Base-by-base conservation (phyloP, 208 protist genomes). In the Crithidia thermophila region DNA sequence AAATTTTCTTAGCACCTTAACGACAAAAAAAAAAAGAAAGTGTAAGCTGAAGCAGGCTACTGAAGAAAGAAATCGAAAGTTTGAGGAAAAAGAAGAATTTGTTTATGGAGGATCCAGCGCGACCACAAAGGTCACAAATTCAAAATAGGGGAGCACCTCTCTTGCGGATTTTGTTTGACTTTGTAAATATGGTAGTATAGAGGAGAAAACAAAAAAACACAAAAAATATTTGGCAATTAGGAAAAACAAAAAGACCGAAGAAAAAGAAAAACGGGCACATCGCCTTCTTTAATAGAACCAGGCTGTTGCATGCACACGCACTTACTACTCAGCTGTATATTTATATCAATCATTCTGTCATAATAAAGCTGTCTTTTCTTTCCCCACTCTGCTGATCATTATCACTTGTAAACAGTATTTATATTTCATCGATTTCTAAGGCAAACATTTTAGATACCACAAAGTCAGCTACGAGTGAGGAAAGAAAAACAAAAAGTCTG, bases 21-120 rank as follows among this genome's bases (percentile, higher is more conserved):
- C 8, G 8, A n/a, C 16, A 58, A 58, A 39, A 33, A 56, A 66
- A 52, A 66, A 66, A 56, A 66, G 42, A 45, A 31, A 39, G n/a
- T n/a, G n/a, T n/a, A n/a, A n/a, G n/a, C n/a, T n/a, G n/a, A n/a
- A n/a, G n/a, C n/a, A n/a, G n/a, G n/a, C n/a, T n/a, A n/a, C n/a
- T n/a, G n/a, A 66, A 52, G 56, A 66, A 56, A 66, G 42, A 45
- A 31, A 39, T 6, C 13, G 40, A 46, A 46, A 20, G 40, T 21
- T 0, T 21, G 16, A 46, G 20, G 18, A 46, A 6, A 46, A 4
- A 46, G 1, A 46, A 46, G 5, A 46, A 46, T 5, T 5, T 46
- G 16, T 46, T 7, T n/a, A n/a, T n/a, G n/a, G n/a, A n/a, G n/a
- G n/a, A n/a, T n/a, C 40, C 40, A 46, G 40, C 13, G 6, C 40